phyloP scores from a whole-genome alignment of 495 filamentous ascomycete species.

The Aspergillus taichungensis region DNA sequence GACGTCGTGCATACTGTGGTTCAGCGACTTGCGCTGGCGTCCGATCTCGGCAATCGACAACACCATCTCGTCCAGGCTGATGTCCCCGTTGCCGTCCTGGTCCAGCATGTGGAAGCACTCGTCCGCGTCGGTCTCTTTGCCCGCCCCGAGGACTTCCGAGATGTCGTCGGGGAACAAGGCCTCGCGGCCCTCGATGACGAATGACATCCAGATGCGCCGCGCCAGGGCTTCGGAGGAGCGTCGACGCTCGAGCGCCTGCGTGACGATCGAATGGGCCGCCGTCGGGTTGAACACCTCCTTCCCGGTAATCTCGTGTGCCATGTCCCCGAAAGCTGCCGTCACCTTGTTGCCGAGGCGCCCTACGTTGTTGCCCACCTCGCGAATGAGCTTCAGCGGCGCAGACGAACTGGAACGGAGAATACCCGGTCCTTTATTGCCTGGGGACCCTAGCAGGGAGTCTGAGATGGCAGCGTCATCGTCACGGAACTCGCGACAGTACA shows the following conservation, averaged over 20 bases:
- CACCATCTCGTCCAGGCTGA: constrained; percentile 92
- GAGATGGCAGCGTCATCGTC: constrained; percentile 89
- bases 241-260: constrained; percentile 78
- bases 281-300: constrained; percentile 90
- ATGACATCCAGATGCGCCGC: constrained; percentile 94
- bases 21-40: constrained; percentile 75
- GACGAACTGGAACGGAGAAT: constrained; percentile 47
- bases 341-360: constrained; percentile 83
- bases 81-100: constrained; percentile 83
- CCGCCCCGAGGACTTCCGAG: constrained; percentile 72
- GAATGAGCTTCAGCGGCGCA: constrained; percentile 69
- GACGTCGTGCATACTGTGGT: constrained; percentile 91
- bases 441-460: constrained; percentile 51
- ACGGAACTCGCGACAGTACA: constrained; percentile 81
- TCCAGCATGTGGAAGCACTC: constrained; percentile 77
- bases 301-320: constrained; percentile 88
- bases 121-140: constrained; percentile 62
- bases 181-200: constrained; percentile 83
- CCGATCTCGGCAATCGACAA: constrained; percentile 75
- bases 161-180: constrained; percentile 74
- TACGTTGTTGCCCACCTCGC: constrained; percentile 54
- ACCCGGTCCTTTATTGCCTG: constrained; percentile 32
- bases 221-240: constrained; percentile 80
- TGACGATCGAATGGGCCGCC: constrained; percentile 77
- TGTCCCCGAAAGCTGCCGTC: constrained; percentile 84